phyloP scores from a whole-genome alignment of 495 filamentous ascomycete species.

The Immersiella caudata region DNA sequence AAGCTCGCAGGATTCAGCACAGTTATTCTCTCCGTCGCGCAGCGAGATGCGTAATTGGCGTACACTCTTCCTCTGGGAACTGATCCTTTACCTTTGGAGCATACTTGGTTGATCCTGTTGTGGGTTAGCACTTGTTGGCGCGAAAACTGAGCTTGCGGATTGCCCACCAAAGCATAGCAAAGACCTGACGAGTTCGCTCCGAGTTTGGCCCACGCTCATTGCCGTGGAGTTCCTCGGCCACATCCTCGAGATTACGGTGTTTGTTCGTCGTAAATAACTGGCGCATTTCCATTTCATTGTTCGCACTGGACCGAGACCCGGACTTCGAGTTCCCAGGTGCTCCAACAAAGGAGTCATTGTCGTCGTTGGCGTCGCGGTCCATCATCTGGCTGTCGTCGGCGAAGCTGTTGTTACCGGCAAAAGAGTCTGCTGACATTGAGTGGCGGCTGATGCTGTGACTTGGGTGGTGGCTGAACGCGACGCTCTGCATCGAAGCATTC shows the following conservation, averaged over 20 bases:
- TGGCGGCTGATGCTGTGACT: conserved; percentile 56
- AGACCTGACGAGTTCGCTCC: conserved; percentile 93
- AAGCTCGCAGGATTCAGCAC: conserved; percentile 96
- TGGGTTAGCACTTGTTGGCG: conserved; percentile 18
- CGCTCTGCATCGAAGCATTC: conserved; percentile 52
- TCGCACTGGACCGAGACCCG: conserved; percentile 68
- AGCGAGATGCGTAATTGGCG: conserved; percentile 86
- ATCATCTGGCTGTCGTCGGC: conserved; percentile 70
- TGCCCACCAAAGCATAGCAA: conserved; percentile 93
- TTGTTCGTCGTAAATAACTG: conserved; percentile 78
- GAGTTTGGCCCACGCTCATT: conserved; percentile 72
- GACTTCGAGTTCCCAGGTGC: conserved; percentile 58
- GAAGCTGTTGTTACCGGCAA: conserved; percentile 60
- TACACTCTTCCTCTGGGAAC: conserved; percentile 93
- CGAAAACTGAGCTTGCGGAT: neutral
- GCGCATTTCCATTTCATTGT: conserved; percentile 89
- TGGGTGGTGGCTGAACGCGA: conserved; percentile 49
- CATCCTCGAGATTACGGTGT: conserved; percentile 73
- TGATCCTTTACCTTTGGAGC: conserved; percentile 76
- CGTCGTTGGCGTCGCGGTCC: conserved; percentile 68
- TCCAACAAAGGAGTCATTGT: conserved; percentile 62
- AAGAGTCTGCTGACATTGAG: conserved; percentile 54
- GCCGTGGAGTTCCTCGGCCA: conserved; percentile 73
- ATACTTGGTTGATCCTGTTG: conserved; percentile 78
- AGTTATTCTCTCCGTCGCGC: conserved; percentile 87